Percentiles rank a stretch among this genome's conserved stretches.
These are phyloP conservation scores for Calophaca sinica DNA, from an alignment of 306 rosid genomes.

Conservation along the genomic window DNA sequence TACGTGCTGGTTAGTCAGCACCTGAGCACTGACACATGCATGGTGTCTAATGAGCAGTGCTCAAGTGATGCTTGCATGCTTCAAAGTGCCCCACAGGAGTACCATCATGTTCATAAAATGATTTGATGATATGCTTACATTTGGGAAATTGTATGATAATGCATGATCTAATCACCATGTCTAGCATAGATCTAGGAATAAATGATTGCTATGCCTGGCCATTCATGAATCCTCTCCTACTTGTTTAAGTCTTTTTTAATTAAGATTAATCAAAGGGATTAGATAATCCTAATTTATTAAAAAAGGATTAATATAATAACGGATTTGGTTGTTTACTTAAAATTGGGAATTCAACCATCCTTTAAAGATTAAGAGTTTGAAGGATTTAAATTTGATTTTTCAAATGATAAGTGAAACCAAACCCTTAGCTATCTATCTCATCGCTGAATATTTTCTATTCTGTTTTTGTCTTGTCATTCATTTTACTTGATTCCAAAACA, in stretches of 20 bases:
- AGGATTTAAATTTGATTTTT: background rate
- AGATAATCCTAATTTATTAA: background rate
- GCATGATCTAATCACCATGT: background rate
- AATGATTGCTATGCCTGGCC: conserved; percentile 10
- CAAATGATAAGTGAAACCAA: background rate
- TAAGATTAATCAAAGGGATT: background rate
- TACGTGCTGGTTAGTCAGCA: background rate
- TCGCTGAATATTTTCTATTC: background rate
- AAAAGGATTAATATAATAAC: background rate
- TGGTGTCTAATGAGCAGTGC: background rate
- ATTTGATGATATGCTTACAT: background rate
- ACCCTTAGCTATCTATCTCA: background rate
- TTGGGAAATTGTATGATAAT: background rate
- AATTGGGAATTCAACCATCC: conserved; percentile 12
- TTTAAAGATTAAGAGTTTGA: background rate
- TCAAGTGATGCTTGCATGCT: conserved; percentile 1
- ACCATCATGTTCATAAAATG: background rate
- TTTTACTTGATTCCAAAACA: conserved; percentile 20
- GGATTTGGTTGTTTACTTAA: background rate
- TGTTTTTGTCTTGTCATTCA: background rate
- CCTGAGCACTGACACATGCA: background rate
- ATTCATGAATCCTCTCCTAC: background rate
- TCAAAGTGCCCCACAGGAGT: background rate
- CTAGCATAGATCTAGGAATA: conserved; percentile 4
- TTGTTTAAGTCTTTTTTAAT: background rate